phyloP scores from a whole-genome alignment of 192 early-diverging fungal genomes.

The Umbelopsis vinacea region DNA sequence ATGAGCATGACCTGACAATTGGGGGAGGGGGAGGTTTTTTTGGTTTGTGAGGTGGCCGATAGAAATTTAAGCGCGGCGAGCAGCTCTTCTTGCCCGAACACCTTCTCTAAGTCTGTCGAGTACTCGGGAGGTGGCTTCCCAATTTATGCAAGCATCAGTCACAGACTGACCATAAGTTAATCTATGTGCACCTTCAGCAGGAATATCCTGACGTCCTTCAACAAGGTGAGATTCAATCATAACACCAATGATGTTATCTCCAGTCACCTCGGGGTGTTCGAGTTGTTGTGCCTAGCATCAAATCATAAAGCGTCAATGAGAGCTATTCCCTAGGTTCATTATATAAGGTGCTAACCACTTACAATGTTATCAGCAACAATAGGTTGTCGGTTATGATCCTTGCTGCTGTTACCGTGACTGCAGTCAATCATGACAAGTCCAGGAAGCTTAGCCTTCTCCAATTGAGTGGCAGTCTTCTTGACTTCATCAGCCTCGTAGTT shows the following conservation, averaged over 20 bases:
- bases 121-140: conserved; percentile 84
- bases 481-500: conserved; percentile 87
- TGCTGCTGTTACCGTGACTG: conserved; percentile 93
- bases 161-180: conserved; percentile 88
- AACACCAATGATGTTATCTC: conserved; percentile 85
- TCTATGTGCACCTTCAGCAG: conserved; percentile 69
- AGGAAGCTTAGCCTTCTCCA: conserved; percentile 62
- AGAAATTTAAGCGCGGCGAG: conserved; percentile 15
- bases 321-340: background rate
- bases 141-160: conserved; percentile 93
- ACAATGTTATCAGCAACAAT: conserved; percentile 74
- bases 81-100: conserved; percentile 66
- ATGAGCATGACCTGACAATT: background rate
- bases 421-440: conserved; percentile 90
- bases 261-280: conserved; percentile 60
- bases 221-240: conserved; percentile 95
- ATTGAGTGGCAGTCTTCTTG: conserved; percentile 54
- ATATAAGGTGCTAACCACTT: background rate
- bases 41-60: background rate
- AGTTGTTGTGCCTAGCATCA: conserved; percentile 54
- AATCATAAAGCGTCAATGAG: background rate
- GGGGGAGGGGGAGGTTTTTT: conserved; percentile 15
- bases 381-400: conserved; percentile 84
- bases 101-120: conserved; percentile 75
- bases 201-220: conserved; percentile 83